phyloP scores from a whole-genome alignment of 2,329 filamentous ascomycete species.

The Sporothrix pallida region DNA sequence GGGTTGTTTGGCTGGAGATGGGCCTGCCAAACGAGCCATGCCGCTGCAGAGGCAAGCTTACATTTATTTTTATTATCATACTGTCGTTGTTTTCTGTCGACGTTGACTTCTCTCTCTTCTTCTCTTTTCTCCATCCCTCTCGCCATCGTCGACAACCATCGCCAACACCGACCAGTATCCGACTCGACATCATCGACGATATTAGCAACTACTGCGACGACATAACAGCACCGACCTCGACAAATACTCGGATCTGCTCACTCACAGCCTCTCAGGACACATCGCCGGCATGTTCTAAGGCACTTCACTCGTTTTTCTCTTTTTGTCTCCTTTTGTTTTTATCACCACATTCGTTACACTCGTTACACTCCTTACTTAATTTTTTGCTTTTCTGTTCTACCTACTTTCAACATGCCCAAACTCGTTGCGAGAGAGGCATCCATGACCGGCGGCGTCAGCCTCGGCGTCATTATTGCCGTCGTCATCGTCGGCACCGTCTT shows the following conservation, averaged over 20 bases:
- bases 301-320: neutral
- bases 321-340: neutral
- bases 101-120: neutral
- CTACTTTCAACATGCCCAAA: conserved; percentile 1
- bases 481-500: conserved; percentile 55
- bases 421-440: neutral
- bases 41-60: neutral
- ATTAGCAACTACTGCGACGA: neutral
- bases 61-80: neutral
- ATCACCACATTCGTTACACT: neutral
- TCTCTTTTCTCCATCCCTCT: neutral
- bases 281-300: conserved; percentile 25
- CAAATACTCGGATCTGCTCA: neutral
- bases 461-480: conserved; percentile 52
- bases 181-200: neutral
- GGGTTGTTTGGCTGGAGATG: conserved; percentile 20
- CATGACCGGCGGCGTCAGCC: conserved; percentile 38
- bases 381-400: neutral
- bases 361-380: neutral
- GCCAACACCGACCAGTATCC: neutral
- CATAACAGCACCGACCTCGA: neutral
- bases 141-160: conserved; percentile 11
- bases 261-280: neutral
- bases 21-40: neutral
- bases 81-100: neutral